phyloP scores from a whole-genome alignment of 2,329 filamentous ascomycete genomes.

The Biscogniauxia marginata region DNA sequence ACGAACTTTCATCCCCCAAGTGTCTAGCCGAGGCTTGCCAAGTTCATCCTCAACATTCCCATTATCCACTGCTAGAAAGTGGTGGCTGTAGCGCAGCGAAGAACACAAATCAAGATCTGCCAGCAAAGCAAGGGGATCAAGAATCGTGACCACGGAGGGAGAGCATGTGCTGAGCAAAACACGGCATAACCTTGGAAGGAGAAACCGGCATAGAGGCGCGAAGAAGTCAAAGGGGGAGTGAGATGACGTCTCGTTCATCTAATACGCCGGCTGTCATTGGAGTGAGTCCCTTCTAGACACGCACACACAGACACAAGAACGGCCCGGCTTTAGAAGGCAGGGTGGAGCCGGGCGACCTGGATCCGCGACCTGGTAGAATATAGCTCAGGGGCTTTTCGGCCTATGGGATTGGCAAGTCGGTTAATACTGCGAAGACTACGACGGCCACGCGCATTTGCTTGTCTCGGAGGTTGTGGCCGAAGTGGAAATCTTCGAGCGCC shows the following conservation, averaged over 20 bases:
- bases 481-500: conserved; percentile 11
- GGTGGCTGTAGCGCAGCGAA: neutral
- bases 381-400: conserved; percentile 6
- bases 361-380: conserved; percentile 3
- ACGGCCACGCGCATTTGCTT: conserved; percentile 19
- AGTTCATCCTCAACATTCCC: neutral
- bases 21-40: neutral
- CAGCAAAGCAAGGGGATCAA: neutral
- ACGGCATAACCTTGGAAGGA: conserved; percentile 1
- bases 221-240: conserved; percentile 10
- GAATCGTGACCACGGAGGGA: neutral
- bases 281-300: conserved; percentile 11
- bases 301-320: neutral
- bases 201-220: neutral
- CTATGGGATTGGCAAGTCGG: conserved; percentile 6
- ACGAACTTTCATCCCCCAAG: neutral
- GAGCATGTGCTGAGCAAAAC: neutral
- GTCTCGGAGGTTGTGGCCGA: conserved; percentile 21
- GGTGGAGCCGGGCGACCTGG: neutral
- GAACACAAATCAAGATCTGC: neutral
- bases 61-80: neutral
- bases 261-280: conserved; percentile 4
- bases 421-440: neutral
- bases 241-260: conserved; percentile 19
- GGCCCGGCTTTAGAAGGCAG: neutral